Evolutionary conservation across 1,139 yeast genomes (phyloP), one percentile per base, ranked within the genome.

Genomic region (Arxiozyma slooffiae): DNA sequence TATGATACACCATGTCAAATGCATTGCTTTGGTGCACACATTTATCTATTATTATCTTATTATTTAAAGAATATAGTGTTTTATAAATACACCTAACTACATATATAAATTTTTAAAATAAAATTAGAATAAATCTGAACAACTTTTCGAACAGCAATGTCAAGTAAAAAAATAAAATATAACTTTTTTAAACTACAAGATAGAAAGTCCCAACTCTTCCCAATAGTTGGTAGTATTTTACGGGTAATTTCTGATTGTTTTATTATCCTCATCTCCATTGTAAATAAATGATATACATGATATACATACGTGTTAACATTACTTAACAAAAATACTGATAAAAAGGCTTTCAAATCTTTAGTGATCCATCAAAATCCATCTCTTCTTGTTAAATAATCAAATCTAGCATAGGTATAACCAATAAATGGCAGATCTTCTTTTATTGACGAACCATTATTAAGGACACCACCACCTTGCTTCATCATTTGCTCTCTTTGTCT

Each of bases 371-470:
- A 83, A 53, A 87, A 67, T 7, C 95, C 96, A 67, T 88, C 87
- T 68, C 87, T 87, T 60, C 89, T 74, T 2, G 97, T 89, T 55
- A 90, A 75, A 66, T 89, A 88, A 69, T 89, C 97, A 67, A 92
- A 92, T 61, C 97, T 76, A 41, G 96, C 86, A 67, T 87, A 92
- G 0, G 97, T 92, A 71, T 92, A 92, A 2, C 98, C 98, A 64
- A 92, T 92, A 67, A 92, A 92, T 48, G 98, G 98, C 65, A 92
- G 73, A 60, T 90, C 95, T 63, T 86, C 95, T 67, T 88, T 89
- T 8, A 52, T 55, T 20, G 64, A 60, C 4, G 55, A 52, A 34
- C 52, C 54, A 49, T 77, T 74, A 38, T 68, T 67, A 50, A 68
- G 70, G 44, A 66, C 64, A 40, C 67, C 68, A 46, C 67, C 65